Evolutionary conservation across 805 yeast species (phyloP).

Genomic region (Candida pini): DNA sequence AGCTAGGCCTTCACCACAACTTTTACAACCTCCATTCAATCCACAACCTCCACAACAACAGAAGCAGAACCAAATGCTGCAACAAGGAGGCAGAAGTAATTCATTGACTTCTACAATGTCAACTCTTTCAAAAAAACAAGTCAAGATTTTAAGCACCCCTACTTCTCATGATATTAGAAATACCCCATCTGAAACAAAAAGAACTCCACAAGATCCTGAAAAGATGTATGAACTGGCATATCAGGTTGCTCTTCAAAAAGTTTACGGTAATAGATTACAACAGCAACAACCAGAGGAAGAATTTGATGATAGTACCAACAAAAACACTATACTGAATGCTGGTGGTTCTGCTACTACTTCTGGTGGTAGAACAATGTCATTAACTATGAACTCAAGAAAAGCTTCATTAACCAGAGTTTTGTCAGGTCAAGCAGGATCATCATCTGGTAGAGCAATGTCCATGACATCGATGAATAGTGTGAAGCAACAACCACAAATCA

Average conservation of each 20-base stretch:
- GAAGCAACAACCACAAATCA: too few species aligned
- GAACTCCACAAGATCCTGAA: slow-evolving; percentile 28
- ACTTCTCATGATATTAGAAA: too few species aligned
- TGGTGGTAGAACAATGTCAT: slow-evolving; percentile 10
- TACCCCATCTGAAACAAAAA: not conserved
- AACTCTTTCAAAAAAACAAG: slow-evolving; percentile 16
- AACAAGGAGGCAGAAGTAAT: slow-evolving; percentile 8
- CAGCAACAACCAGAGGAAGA: slow-evolving; percentile 3
- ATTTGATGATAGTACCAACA: slow-evolving; percentile 20
- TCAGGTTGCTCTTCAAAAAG: slow-evolving; percentile 50
- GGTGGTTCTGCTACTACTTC: not conserved
- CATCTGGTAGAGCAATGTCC: slow-evolving; percentile 12
- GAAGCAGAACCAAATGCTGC: not conserved
- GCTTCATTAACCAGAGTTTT: not conserved
- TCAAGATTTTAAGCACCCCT: slow-evolving; percentile 14
- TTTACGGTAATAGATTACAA: slow-evolving; percentile 38
- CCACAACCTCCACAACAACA: not conserved
- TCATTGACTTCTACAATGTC: slow-evolving; percentile 17
- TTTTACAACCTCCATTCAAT: slow-evolving; percentile 2
- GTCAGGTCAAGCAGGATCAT: not conserved
- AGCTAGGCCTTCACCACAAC: slow-evolving; percentile 4
- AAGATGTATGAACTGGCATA: slow-evolving; percentile 53
- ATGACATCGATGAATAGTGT: too few species aligned
- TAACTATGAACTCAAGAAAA: not conserved
- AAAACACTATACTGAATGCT: slow-evolving; percentile 23